Base-by-base conservation (phyloP, 2,329 filamentous ascomycete species). In the Fusarium chlamydosporum region DNA sequence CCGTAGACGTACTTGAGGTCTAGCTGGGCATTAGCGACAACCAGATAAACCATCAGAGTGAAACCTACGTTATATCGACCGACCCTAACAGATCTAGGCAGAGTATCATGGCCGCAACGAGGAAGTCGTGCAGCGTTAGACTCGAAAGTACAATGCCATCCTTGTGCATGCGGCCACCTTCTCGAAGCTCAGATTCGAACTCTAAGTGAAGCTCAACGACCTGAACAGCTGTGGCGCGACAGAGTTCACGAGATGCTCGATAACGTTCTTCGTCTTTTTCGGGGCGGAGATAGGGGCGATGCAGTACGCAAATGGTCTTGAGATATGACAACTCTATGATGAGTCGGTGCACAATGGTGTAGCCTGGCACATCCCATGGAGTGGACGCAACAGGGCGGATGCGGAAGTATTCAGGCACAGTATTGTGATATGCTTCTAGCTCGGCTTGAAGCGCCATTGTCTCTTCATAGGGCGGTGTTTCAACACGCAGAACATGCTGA, bases 51-150 rank as follows among this genome's bases (percentile, higher is more conserved):
- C 29, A 20, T 8, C 10, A 31, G 3, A 45, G 15, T 33, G n/a
- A 13, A 18, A 15, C 16, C 45, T 75, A 82, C 82, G 72, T 78
- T 64, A 76, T 78, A 20, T 79, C 75, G 29, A 71, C 67, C 18
- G 79, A 79, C 64, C 83, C 81, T 26, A 77, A 79, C 13, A 85
- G 74, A 64, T 85, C 83, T 4, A 89, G 74, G 58, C 85, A 89
- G 7, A 89, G 71, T 40, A 89, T 83, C 85, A 88, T 89, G 13
- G 85, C 83, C 0, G 87, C 87, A 18, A 89, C 81, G 27, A 89
- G 76, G 62, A 88, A 89, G 67, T 89, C 85, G 34, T 88, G 85
- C 23, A 85, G 77, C 7, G 83, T 84, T 43, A 89, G 73, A 4
- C 82, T 83, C 5, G 82, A 82, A 9, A 88, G 73, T 78, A 89